Evolutionary conservation across 1,139 yeast species (phyloP), one percentile per base, ranked within the genome.

Genomic region (Yamadazyma taylorii): DNA sequence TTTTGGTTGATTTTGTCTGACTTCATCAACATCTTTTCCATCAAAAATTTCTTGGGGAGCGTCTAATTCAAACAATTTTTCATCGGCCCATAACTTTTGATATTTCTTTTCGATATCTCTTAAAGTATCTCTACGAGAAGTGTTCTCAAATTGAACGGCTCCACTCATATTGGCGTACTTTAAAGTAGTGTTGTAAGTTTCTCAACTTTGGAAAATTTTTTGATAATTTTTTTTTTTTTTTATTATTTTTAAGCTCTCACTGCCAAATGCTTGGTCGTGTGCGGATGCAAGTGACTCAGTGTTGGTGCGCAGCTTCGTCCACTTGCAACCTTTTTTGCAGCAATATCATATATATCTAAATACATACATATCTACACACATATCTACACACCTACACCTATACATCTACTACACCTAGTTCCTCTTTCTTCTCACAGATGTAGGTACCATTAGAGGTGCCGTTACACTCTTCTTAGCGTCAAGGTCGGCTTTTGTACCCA

Each of bases 51-150:
- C 84, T 19, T 81, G 63, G 34, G 98, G 98, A 11, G 98, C 96
- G 60, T 92, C 79, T 40, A 86, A 74, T 61, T 92, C 96, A 56
- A 90, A 90, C 24, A 78, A 68, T 55, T 86, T 85, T 44, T 87
- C 94, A 13, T 85, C 89, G 21, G 79, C 77, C 99, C 99, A 94
- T 33, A 78, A 55, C 53, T 81, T 68, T 64, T 90, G 97, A 64
- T 87, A 90, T 63, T 84, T 85, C 65, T 87, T 84, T 64, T 94
- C 98, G 52, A 87, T 84, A 29, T 75, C 95, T 50, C 88, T 84
- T 56, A 94, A 78, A 45, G 90, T 79, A 74, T 94, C 99, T 72
- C 98, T 85, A 71, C 97, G 89, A 50, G 85, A 76, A 40, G 97
- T 90, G 46, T 70, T 71, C 48, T 70, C 75, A 50, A 69, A 62